Percentiles rank a stretch among this genome's conserved stretches.
phyloP scores from a whole-genome alignment of 2,329 filamentous ascomycete genomes.

The Berkeleyomyces rouxiae region DNA sequence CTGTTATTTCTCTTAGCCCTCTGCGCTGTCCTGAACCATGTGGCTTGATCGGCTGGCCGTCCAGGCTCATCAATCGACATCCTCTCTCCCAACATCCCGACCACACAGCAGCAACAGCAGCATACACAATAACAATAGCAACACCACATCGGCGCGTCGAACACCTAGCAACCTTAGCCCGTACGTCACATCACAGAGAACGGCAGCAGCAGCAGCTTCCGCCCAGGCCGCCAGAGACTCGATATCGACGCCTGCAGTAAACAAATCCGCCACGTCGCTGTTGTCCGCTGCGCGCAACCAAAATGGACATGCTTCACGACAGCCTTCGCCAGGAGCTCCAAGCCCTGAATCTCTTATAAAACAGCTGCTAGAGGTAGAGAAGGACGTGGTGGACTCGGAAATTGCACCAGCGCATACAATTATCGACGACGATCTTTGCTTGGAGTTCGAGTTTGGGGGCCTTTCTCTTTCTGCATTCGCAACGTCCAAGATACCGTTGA shows the following conservation, averaged over 20 bases:
- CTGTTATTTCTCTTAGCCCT: background rate
- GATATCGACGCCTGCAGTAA: constrained; percentile 61
- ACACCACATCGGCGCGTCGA: constrained; percentile 53
- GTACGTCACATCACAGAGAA: constrained; percentile 49
- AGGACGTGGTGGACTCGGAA: background rate
- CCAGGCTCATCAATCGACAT: constrained; percentile 35
- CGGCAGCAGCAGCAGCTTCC: constrained; percentile 30
- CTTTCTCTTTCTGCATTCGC: constrained; percentile 61
- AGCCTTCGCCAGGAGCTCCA: constrained; percentile 6
- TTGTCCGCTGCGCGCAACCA: constrained; percentile 44
- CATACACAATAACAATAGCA: constrained; percentile 18
- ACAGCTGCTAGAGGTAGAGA: constrained; percentile 5
- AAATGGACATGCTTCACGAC: constrained; percentile 53
- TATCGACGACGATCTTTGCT: constrained; percentile 37
- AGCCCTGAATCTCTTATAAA: constrained; percentile 8
- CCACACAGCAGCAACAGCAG: constrained; percentile 7
- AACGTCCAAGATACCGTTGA: constrained; percentile 17
- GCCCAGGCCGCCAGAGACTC: constrained; percentile 31
- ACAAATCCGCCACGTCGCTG: constrained; percentile 62
- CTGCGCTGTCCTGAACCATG: constrained; percentile 34
- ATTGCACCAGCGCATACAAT: constrained; percentile 36
- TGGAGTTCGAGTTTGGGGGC: constrained; percentile 62
- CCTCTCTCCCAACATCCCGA: constrained; percentile 31
- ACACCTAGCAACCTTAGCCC: constrained; percentile 48
- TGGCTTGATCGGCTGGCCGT: constrained; percentile 79